These are phyloP conservation scores for Candida namnaoensis DNA, from an alignment of 805 yeast genomes.

Conservation along the genomic window DNA sequence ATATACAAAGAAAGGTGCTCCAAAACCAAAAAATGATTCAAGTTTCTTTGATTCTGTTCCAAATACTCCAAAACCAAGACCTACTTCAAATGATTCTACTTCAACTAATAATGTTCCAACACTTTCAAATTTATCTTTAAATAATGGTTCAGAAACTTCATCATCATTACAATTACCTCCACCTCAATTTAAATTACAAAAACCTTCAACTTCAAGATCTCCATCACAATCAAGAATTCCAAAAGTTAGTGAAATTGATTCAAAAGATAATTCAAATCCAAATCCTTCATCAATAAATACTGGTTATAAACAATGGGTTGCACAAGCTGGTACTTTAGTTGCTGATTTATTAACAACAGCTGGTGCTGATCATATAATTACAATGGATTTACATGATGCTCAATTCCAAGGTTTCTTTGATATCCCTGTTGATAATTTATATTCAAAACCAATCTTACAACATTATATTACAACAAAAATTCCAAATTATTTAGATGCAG, in stretches of 20 bases:
- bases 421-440: conserved; percentile 90
- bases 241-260: conserved; percentile 22
- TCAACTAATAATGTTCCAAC: neutral
- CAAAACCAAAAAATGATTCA: conserved; percentile 32
- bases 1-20: conserved; percentile 70
- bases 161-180: conserved; percentile 9
- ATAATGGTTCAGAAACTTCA: conserved; percentile 2
- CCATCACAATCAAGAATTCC: conserved; percentile 21
- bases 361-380: conserved; percentile 93
- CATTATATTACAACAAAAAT: conserved; percentile 73
- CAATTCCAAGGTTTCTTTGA: conserved; percentile 97
- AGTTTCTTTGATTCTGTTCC: conserved; percentile 42
- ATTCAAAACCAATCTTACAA: conserved; percentile 80
- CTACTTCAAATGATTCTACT: conserved; percentile 4
- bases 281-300: conserved; percentile 33
- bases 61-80: conserved; percentile 33
- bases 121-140: neutral
- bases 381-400: conserved; percentile 97
- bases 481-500: conserved; percentile 76
- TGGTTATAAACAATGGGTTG: conserved; percentile 90
- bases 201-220: conserved; percentile 17
- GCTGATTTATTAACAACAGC: conserved; percentile 85
- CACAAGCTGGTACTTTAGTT: conserved; percentile 88
- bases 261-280: conserved; percentile 14
- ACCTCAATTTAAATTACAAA: conserved; percentile 3